Evolutionary conservation across 768 basidiomycete genomes (phyloP).

Genomic region (Amanita thiersii): DNA sequence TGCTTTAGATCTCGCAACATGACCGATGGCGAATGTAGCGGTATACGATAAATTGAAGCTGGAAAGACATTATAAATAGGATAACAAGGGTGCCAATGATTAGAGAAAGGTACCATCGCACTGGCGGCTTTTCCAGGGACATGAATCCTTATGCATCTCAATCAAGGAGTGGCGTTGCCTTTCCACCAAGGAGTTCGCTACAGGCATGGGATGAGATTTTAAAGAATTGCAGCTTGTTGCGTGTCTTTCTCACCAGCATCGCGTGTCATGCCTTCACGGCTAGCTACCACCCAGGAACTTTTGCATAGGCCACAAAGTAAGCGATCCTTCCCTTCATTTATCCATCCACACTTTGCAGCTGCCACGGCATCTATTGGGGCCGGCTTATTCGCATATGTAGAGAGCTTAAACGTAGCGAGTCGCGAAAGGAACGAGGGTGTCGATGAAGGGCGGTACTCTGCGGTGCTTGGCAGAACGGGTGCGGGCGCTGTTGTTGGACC

Average conservation of each 20-base stretch:
- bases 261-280: conserved; percentile 60
- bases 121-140: conserved; percentile 78
- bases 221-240: conserved; percentile 12
- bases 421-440: conserved; percentile 64
- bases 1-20: conserved; percentile 55
- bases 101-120: conserved; percentile 57
- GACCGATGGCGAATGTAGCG: conserved; percentile 54
- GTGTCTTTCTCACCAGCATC: conserved; percentile 63
- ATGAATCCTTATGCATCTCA: conserved; percentile 69
- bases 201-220: conserved; percentile 11
- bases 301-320: conserved; percentile 66
- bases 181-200: conserved; percentile 65
- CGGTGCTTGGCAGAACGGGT: conserved; percentile 25
- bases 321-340: conserved; percentile 76
- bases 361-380: conserved; percentile 67
- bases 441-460: conserved; percentile 77
- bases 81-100: not conserved
- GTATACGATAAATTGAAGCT: conserved; percentile 71
- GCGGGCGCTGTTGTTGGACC: conserved; percentile 21
- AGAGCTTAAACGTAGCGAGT: conserved; percentile 68
- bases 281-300: conserved; percentile 66
- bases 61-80: not conserved
- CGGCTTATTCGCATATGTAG: conserved; percentile 78
- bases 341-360: conserved; percentile 78
- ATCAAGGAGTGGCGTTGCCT: conserved; percentile 64